phyloP scores from a whole-genome alignment of 768 basidiomycete genomes.

The Boletus sp. region DNA sequence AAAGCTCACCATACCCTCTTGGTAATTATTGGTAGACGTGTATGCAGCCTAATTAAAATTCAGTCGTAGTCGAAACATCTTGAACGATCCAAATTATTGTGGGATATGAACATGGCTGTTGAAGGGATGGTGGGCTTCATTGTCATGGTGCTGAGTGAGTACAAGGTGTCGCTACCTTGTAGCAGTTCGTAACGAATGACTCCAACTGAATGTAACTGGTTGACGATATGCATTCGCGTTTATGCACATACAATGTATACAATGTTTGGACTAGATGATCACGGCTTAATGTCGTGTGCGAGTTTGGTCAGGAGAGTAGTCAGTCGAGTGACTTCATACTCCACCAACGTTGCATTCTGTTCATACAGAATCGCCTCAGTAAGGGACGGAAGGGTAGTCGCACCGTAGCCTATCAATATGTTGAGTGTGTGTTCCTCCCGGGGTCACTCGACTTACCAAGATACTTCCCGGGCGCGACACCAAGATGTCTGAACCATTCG shows the following conservation, averaged over 20 bases:
- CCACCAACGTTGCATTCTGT: constrained; percentile 55
- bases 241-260: not conserved
- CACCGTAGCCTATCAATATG: constrained; percentile 61
- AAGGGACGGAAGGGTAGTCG: constrained; percentile 78
- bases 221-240: not conserved
- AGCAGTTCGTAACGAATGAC: not conserved
- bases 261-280: not conserved
- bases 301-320: constrained; percentile 51
- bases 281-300: constrained; percentile 32
- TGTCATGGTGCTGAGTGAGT: not conserved
- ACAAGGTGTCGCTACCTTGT: not conserved
- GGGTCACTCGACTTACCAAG: constrained; percentile 48
- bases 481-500: constrained; percentile 85
- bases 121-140: not conserved
- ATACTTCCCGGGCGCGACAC: constrained; percentile 84
- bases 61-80: not conserved
- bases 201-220: not conserved
- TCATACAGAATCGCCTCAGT: constrained; percentile 75
- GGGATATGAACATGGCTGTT: not conserved
- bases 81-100: not conserved
- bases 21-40: constrained; percentile 13
- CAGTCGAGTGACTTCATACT: constrained; percentile 59
- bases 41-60: constrained; percentile 5
- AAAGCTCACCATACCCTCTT: constrained; percentile 10
- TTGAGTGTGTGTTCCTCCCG: not conserved